Percentiles rank a stretch among this genome's conserved stretches.
phyloP scores from a whole-genome alignment of 2,329 filamentous ascomycete species.

The Cryphonectria nitschkei region DNA sequence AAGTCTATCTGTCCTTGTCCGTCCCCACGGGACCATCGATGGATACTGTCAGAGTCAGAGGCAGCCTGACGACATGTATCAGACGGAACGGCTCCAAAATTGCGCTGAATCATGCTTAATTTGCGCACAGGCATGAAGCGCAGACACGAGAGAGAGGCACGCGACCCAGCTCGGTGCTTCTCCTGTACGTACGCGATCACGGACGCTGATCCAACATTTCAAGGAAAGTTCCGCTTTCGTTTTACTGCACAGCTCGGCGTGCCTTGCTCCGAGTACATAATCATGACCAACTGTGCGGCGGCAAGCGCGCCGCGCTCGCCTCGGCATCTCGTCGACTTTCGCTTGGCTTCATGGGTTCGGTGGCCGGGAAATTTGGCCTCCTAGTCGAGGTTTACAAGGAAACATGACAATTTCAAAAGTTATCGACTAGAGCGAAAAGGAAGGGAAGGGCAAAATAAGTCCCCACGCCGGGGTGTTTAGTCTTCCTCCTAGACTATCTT shows the following conservation, averaged over 20 bases:
- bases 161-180: background rate
- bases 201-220: background rate
- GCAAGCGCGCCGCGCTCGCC: slow-evolving; percentile 4
- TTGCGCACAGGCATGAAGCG: background rate
- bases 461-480: background rate
- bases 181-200: background rate
- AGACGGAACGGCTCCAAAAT: slow-evolving; percentile 1
- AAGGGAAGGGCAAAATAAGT: background rate
- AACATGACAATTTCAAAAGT: background rate
- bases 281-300: background rate
- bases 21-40: background rate
- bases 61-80: background rate
- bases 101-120: slow-evolving; percentile 11
- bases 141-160: background rate
- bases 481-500: background rate
- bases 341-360: background rate
- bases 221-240: background rate
- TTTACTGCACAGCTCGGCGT: background rate
- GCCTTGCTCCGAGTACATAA: background rate
- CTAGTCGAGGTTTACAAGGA: background rate
- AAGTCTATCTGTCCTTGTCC: background rate
- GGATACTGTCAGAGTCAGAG: background rate
- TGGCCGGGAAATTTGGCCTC: background rate
- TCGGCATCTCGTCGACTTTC: background rate
- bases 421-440: background rate